Evolutionary conservation across 1,284 basidiomycete species (phyloP), one percentile per base, ranked within the genome.

Genomic region (Puccinia sorghi): DNA sequence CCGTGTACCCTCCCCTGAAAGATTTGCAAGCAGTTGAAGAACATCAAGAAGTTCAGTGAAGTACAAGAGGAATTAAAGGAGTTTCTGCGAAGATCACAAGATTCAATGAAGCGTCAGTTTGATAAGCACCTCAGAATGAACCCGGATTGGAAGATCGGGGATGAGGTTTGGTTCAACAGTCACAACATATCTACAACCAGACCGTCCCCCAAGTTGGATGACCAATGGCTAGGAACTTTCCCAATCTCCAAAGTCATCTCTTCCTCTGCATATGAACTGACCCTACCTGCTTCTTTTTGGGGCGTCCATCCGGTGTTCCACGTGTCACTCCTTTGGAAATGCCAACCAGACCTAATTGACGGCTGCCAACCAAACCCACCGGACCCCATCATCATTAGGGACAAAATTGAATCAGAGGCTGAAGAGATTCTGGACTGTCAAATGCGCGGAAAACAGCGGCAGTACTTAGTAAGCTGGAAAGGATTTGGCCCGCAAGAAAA

Each of bases 221-320:
- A n/a, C n/a, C n/a, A n/a, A n/a, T n/a, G n/a, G n/a, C n/a, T n/a
- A n/a, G n/a, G n/a, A n/a, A n/a, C n/a, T n/a, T n/a, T n/a, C n/a
- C n/a, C n/a, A n/a, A n/a, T n/a, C n/a, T n/a, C n/a, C n/a, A n/a
- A n/a, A n/a, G n/a, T n/a, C n/a, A n/a, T n/a, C n/a, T n/a, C n/a
- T n/a, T n/a, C n/a, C n/a, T n/a, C n/a, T n/a, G n/a, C n/a, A n/a
- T n/a, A n/a, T n/a, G n/a, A n/a, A n/a, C n/a, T n/a, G n/a, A n/a
- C n/a, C 13, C 69, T 71, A 6, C 69, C 69, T 25, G 4, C n/a
- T 25, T 22, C 39, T 7, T 3, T 46, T 22, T 15, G 12, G 64
- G 25, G 27, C 3, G 15, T 67, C 2, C 64, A 67, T 13, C 64
- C 64, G n/a, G 64, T 43, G 3, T 71, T 71, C 22, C 67, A 71